phyloP scores from a whole-genome alignment of 176 grass and related monocot genomes.

The Dendrocalamus sinicus region DNA sequence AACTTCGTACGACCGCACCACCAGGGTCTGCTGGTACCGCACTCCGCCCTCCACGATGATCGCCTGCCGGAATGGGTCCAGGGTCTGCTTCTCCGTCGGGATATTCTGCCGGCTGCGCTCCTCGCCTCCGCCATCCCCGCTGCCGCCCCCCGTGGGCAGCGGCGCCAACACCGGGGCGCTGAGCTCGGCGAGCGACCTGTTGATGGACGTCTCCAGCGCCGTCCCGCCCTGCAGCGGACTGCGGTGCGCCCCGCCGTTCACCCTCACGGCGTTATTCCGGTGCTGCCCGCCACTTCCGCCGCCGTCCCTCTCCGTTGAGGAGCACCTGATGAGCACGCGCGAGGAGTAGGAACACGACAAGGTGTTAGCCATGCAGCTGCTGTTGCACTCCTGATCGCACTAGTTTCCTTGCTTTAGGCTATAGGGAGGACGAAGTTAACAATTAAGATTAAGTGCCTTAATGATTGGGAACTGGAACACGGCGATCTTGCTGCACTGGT shows the following conservation, averaged over 20 bases:
- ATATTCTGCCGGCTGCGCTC: slow-evolving; percentile 54
- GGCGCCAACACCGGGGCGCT: slow-evolving; percentile 24
- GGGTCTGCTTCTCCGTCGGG: slow-evolving; percentile 61
- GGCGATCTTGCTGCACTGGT: not conserved
- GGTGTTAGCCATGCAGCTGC: slow-evolving; percentile 16
- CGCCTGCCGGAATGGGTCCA: slow-evolving; percentile 63
- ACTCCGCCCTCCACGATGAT: slow-evolving; percentile 63
- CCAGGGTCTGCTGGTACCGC: slow-evolving; percentile 67
- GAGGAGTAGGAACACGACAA: not conserved
- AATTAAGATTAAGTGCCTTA: not conserved
- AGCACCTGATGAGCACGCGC: slow-evolving; percentile 37
- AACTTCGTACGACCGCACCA: slow-evolving; percentile 67
- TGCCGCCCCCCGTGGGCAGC: not conserved
- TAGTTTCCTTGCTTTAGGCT: not conserved
- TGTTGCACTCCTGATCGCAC: not conserved
- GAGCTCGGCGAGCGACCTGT: slow-evolving; percentile 39
- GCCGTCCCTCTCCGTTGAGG: slow-evolving; percentile 8
- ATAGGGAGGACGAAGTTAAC: not conserved
- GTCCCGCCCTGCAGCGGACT: slow-evolving; percentile 21
- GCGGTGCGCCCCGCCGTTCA: slow-evolving; percentile 52
- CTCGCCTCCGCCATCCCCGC: not conserved
- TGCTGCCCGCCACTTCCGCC: not conserved
- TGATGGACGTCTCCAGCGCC: slow-evolving; percentile 42
- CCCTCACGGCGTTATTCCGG: slow-evolving; percentile 27
- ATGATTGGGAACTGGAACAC: slow-evolving; percentile 12